Conservation (phyloP, 2,329 filamentous ascomycete species). For the Magnaporthiopsis poae region DNA sequence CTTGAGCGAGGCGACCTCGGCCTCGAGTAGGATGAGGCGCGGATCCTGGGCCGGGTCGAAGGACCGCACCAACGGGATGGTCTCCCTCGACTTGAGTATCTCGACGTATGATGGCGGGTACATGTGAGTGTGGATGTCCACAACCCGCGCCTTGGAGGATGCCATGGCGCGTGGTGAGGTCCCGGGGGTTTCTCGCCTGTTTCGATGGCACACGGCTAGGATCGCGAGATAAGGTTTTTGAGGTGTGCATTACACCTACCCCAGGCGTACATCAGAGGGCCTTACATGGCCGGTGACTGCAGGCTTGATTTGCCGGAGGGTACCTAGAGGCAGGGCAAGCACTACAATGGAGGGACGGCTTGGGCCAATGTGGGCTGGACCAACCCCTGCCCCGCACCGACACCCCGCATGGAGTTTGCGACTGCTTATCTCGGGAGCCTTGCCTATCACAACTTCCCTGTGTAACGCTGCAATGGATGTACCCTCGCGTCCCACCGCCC, state of each 20-base stretch:
- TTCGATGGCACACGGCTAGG: no score
- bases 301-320: neutral
- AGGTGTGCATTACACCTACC: neutral
- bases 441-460: neutral
- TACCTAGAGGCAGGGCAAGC: neutral
- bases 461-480: no score
- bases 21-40: slow-evolving; percentile 55
- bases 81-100: slow-evolving; percentile 47
- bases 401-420: neutral
- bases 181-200: neutral
- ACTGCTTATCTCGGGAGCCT: neutral
- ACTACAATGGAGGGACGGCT: neutral
- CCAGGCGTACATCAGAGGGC: neutral
- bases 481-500: no score
- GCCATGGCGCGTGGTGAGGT: slow-evolving; percentile 7
- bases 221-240: neutral
- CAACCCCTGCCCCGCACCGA: neutral
- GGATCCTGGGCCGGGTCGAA: slow-evolving; percentile 46
- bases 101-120: slow-evolving; percentile 55
- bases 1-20: slow-evolving; percentile 36
- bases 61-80: slow-evolving; percentile 61
- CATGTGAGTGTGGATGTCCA: slow-evolving; percentile 63
- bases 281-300: neutral
- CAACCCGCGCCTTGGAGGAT: slow-evolving; percentile 27
- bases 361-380: neutral